Evolutionary conservation across 1,139 yeast species (phyloP).

Genomic region (Protomyces macrosporus): DNA sequence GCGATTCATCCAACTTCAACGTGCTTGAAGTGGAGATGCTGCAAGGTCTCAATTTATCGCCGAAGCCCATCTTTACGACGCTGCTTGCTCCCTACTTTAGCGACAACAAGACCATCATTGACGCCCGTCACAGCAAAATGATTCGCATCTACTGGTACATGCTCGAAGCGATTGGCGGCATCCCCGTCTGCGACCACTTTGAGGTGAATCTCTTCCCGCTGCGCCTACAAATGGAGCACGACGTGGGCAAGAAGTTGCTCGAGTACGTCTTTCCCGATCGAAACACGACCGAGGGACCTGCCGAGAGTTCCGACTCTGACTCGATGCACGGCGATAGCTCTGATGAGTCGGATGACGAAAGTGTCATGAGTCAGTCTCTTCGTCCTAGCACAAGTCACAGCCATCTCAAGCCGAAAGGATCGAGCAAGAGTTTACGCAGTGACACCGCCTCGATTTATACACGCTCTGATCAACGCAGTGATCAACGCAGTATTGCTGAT

Average conservation of each 20-base stretch:
- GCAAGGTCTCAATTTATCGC: conserved; percentile 65
- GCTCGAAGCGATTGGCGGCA: conserved; percentile 82
- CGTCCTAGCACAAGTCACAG: conserved; percentile 2
- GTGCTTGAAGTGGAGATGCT: conserved; percentile 56
- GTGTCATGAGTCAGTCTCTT: not conserved
- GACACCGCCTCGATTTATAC: conserved; percentile 4
- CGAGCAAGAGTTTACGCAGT: not conserved
- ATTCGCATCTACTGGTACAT: conserved; percentile 63
- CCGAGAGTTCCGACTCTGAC: not conserved
- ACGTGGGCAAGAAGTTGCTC: conserved; percentile 57
- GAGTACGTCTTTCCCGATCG: conserved; percentile 60
- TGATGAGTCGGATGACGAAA: not conserved
- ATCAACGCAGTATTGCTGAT: no score
- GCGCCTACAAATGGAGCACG: conserved; percentile 65
- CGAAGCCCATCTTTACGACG: conserved; percentile 63
- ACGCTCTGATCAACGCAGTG: not conserved
- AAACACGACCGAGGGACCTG: not conserved
- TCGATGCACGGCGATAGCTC: not conserved
- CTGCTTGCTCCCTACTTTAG: conserved; percentile 52
- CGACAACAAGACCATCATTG: conserved; percentile 35
- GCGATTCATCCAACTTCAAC: conserved; percentile 61
- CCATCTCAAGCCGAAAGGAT: not conserved
- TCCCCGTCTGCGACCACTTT: conserved; percentile 56
- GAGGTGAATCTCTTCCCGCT: conserved; percentile 57
- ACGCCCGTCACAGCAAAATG: conserved; percentile 38